Evolutionary conservation across 208 protist species (phyloP).

Genomic region (Trypanosoma platydactyli): DNA sequence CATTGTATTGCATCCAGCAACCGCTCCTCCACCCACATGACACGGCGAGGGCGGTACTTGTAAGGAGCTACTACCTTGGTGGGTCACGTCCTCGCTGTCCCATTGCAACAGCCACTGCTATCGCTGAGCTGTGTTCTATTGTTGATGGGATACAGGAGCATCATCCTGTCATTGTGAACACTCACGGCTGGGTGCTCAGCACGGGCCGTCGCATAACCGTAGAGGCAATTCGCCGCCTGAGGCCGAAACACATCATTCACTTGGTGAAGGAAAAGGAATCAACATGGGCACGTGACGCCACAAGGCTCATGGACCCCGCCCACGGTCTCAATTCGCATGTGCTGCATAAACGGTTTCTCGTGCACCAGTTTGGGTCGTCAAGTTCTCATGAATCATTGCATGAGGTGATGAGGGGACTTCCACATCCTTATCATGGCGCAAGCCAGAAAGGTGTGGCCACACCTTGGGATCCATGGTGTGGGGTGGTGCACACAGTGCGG

Average conservation of each 20-base stretch:
- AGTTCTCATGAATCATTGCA: neutral
- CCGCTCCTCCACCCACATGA: constrained; percentile 61
- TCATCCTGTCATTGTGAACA: constrained; percentile 86
- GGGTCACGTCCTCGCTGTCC: constrained; percentile 48
- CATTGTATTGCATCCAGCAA: constrained; percentile 49
- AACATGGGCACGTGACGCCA: constrained; percentile 48
- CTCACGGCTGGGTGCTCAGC: constrained; percentile 88
- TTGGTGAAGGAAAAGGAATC: constrained; percentile 48
- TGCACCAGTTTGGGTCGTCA: constrained; percentile 19
- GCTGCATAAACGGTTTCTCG: constrained; percentile 64
- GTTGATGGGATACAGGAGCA: constrained; percentile 29
- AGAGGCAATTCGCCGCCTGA: constrained; percentile 72
- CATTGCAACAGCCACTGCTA: constrained; percentile 40
- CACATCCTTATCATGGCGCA: constrained; percentile 30
- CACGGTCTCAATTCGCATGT: constrained; percentile 71
- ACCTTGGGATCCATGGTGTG: constrained; percentile 6
- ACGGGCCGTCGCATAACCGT: constrained; percentile 76
- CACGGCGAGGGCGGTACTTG: constrained; percentile 33
- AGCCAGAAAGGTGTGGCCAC: neutral
- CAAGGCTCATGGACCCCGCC: constrained; percentile 39
- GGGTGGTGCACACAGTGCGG: constrained; percentile 26
- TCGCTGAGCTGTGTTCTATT: constrained; percentile 47
- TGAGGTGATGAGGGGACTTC: constrained; percentile 40
- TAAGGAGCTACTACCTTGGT: constrained; percentile 57
- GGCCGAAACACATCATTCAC: constrained; percentile 74